A percentile compares a stretch with the other conserved stretches of the same genome.
Conservation (phyloP, 306 rosid species). For the Oxytropis ochrocephala region DNA sequence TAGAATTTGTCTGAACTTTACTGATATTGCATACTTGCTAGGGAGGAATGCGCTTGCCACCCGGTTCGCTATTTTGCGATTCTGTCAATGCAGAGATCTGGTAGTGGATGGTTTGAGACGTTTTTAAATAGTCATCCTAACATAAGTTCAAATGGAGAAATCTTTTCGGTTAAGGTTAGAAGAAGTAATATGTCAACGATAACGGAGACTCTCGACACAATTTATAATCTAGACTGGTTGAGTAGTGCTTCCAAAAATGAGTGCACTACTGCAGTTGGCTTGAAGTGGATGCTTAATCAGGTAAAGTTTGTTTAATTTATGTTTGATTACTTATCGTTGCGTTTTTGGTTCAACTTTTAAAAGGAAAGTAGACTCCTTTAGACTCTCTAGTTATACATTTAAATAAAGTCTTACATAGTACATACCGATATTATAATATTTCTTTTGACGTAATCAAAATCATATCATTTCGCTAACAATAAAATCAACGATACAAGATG, state of each 20-base stretch:
- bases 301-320: constrained; percentile 32
- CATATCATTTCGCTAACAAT: too few species aligned
- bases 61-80: constrained; percentile 85
- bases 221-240: constrained; percentile 84
- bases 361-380: neutral
- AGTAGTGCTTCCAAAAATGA: constrained; percentile 96
- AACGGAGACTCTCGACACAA: constrained; percentile 68
- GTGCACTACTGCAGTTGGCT: constrained; percentile 96
- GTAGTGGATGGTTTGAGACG: constrained; percentile 99
- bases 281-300: constrained; percentile 99
- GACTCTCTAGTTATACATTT: neutral
- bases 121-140: constrained; percentile 83
- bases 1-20: constrained; percentile 12
- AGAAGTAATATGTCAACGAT: constrained; percentile 82
- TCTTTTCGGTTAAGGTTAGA: constrained; percentile 84
- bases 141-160: constrained; percentile 94
- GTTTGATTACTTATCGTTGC: neutral
- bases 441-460: too few species aligned
- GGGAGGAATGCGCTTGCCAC: constrained; percentile 87
- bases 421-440: neutral
- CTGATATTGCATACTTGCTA: constrained; percentile 26
- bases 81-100: constrained; percentile 96
- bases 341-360: neutral
- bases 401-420: neutral
- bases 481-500: too few species aligned